Evolutionary conservation across 305 asterid species (phyloP).

Genomic region (Ilex paraguariensis): DNA sequence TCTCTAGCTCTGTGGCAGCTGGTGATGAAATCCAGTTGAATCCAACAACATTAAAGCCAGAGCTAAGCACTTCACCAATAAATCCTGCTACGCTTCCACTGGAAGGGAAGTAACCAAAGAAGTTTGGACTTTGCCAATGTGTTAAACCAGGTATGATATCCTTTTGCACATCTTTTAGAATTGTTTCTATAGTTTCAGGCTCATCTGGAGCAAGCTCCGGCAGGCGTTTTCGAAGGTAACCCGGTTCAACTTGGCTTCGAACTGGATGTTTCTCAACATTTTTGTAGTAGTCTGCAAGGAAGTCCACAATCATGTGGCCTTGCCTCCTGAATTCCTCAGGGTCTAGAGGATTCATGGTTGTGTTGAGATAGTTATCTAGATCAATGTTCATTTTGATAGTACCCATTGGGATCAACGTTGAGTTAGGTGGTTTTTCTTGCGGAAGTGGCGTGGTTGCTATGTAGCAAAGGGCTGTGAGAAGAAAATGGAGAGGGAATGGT

Average conservation of each 20-base stretch:
- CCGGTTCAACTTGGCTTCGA: slow-evolving; percentile 61
- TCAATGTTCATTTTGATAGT: too few relatives aligned
- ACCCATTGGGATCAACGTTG: too few relatives aligned
- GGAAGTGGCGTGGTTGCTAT: too few relatives aligned
- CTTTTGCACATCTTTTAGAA: slow-evolving; percentile 43
- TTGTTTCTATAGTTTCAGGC: slow-evolving; percentile 47
- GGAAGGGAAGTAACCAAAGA: slow-evolving; percentile 57
- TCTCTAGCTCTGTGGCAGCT: slow-evolving; percentile 76
- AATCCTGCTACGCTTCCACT: slow-evolving; percentile 67
- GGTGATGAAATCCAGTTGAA: slow-evolving; percentile 15
- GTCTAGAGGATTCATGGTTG: too few relatives aligned
- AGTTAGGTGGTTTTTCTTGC: too few relatives aligned
- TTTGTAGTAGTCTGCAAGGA: slow-evolving; percentile 62
- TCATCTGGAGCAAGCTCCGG: slow-evolving; percentile 50
- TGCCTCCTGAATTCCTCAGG: background rate
- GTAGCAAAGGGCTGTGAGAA: too few relatives aligned
- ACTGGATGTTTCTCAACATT: slow-evolving; percentile 9
- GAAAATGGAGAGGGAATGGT: too few relatives aligned
- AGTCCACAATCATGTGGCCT: slow-evolving; percentile 56
- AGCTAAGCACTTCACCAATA: slow-evolving; percentile 57
- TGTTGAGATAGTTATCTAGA: too few relatives aligned
- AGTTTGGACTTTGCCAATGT: slow-evolving; percentile 46
- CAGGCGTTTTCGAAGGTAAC: slow-evolving; percentile 45
- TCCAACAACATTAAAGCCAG: slow-evolving; percentile 64
- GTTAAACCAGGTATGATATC: slow-evolving; percentile 39